Evolutionary conservation across 139 green algal species (phyloP).

Genomic region (Chlamydomonas applanata): DNA sequence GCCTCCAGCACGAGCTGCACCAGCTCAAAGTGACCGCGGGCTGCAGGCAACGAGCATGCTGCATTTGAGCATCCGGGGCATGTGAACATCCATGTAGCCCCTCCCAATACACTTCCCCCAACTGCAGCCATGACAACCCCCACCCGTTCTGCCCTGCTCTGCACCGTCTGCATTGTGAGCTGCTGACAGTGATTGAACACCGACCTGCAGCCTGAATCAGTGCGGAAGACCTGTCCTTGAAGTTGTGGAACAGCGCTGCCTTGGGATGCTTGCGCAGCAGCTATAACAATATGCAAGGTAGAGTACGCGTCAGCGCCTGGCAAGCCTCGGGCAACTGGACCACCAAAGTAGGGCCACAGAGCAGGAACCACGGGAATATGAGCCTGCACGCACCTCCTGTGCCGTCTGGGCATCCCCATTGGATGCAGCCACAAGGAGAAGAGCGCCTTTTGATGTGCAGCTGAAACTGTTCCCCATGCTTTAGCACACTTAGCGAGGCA

Average conservation of each 20-base stretch:
- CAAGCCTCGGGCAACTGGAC: too few relatives aligned
- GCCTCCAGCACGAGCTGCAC: constrained; percentile 52
- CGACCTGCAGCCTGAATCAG: constrained; percentile 40
- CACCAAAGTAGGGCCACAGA: too few relatives aligned
- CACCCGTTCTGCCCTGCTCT: too few relatives aligned
- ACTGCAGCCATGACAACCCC: too few relatives aligned
- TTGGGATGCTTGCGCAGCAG: constrained; percentile 28
- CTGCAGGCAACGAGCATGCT: constrained; percentile 25
- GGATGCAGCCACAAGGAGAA: constrained; percentile 34
- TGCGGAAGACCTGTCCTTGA: constrained; percentile 33
- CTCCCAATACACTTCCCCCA: too few relatives aligned
- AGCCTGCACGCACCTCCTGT: constrained; percentile 25
- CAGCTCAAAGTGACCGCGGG: constrained; percentile 43
- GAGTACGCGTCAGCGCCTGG: too few relatives aligned
- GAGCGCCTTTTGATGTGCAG: constrained; percentile 24
- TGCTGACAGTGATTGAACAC: not conserved
- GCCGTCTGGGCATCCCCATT: constrained; percentile 34
- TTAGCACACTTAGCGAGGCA: not conserved
- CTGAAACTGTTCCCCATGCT: constrained; percentile 8
- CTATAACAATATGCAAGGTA: too few relatives aligned
- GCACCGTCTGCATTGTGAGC: too few relatives aligned
- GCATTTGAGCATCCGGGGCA: too few relatives aligned
- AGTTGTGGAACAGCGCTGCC: constrained; percentile 36
- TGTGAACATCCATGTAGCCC: too few relatives aligned
- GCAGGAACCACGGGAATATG: not conserved